Percentiles rank a stretch among this genome's conserved stretches.
Conservation (phyloP, 23 red algal species). For the Gracilaria vermiculophylla region DNA sequence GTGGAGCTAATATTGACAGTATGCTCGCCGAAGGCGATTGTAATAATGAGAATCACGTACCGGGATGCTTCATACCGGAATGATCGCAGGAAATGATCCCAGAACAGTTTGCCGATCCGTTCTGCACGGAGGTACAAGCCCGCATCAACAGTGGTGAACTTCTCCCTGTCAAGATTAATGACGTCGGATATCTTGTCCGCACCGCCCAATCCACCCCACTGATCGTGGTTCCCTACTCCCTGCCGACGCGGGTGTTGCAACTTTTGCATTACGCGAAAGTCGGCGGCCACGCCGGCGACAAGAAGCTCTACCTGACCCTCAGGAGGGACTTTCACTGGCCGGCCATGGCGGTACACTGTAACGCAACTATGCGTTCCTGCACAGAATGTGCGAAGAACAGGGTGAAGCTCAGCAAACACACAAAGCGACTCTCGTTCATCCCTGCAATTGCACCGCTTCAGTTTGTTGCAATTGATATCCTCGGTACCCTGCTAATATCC, state of each 20-base stretch:
- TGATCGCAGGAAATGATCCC: neutral
- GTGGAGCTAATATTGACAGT: no score
- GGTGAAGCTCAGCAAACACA: neutral
- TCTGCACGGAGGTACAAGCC: neutral
- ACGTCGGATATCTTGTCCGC: neutral
- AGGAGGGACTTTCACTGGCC: conserved; percentile 9
- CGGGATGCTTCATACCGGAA: neutral
- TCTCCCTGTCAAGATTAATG: neutral
- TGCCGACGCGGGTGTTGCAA: neutral
- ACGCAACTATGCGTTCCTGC: conserved; percentile 7
- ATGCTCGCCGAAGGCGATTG: no score
- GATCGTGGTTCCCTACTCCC: conserved; percentile 18
- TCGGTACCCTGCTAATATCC: neutral
- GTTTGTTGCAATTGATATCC: conserved; percentile 8
- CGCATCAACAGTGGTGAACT: neutral
- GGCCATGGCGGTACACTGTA: conserved; percentile 7
- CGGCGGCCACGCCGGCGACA: neutral
- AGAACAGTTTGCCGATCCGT: neutral
- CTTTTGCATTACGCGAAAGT: conserved; percentile 14
- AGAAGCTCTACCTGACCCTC: neutral
- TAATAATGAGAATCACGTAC: no score
- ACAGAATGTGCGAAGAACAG: conserved; percentile 16
- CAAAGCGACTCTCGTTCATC: neutral
- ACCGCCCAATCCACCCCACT: neutral
- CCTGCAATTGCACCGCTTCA: neutral